These are phyloP conservation scores for Aspergillus avenaceus DNA, from an alignment of 495 filamentous ascomycete species.

Conservation along the genomic window DNA sequence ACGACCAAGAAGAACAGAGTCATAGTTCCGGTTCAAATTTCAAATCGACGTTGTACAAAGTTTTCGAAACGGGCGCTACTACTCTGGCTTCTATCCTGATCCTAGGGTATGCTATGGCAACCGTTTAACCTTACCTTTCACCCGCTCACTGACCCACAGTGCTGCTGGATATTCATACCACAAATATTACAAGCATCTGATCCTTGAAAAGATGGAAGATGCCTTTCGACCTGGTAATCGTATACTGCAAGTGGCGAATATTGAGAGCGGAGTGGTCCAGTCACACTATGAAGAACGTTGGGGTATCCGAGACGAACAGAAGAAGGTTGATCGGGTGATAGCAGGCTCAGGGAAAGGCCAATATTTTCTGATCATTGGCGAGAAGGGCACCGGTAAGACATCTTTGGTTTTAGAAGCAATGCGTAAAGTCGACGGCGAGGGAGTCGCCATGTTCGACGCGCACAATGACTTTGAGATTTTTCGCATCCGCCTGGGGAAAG, in stretches of 20 bases:
- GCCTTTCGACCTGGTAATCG: conserved; percentile 82
- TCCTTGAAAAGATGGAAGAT: conserved; percentile 69
- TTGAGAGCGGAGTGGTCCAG: neutral
- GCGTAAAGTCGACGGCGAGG: conserved; percentile 73
- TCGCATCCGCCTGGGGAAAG: conserved; percentile 76
- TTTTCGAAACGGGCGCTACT: conserved; percentile 8
- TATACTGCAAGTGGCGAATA: conserved; percentile 63
- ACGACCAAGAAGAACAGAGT: no score
- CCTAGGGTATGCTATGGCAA: no score
- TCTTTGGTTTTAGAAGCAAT: conserved; percentile 83
- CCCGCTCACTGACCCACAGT: no score
- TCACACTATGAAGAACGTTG: conserved; percentile 17
- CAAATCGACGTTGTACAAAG: no score
- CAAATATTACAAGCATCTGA: conserved; percentile 29
- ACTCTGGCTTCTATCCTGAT: conserved; percentile 38
- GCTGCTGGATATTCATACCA: conserved; percentile 76
- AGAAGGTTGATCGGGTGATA: conserved; percentile 65
- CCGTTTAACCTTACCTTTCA: no score
- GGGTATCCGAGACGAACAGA: conserved; percentile 68
- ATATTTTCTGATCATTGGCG: conserved; percentile 78
- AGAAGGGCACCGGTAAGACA: conserved; percentile 83
- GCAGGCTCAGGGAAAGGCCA: conserved; percentile 59
- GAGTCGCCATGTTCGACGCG: conserved; percentile 80
- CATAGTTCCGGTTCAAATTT: no score
- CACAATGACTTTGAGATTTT: conserved; percentile 85